Conservation (phyloP, 2,329 filamentous ascomycete genomes). For the Talaromyces funiculosus region DNA sequence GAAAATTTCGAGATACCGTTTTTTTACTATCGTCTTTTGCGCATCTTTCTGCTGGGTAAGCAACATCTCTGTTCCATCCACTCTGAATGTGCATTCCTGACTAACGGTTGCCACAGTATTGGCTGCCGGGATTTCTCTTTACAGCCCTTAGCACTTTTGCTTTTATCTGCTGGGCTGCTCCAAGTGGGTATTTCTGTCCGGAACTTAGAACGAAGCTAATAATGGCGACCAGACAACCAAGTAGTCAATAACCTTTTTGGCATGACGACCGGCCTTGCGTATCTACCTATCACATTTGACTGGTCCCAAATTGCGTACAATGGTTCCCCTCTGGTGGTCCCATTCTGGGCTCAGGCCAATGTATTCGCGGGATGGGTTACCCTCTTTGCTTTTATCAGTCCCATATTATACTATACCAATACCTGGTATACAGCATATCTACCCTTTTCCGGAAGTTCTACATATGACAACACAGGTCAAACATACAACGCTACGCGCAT, state of each 20-base stretch:
- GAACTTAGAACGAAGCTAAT: slow-evolving; percentile 25
- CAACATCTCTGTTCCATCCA: too few species aligned
- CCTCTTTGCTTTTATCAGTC: slow-evolving; percentile 32
- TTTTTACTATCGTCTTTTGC: slow-evolving; percentile 19
- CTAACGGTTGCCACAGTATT: slow-evolving; percentile 16
- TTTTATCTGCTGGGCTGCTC: slow-evolving; percentile 42
- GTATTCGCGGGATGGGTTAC: slow-evolving; percentile 35
- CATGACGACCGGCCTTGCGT: slow-evolving; percentile 34
- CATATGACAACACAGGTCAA: slow-evolving; percentile 41
- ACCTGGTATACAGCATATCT: slow-evolving; percentile 26
- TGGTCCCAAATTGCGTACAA: slow-evolving; percentile 39
- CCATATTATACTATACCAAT: slow-evolving; percentile 29
- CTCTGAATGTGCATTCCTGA: too few species aligned
- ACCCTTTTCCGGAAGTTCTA: slow-evolving; percentile 24
- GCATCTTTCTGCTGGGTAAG: slow-evolving; percentile 20
- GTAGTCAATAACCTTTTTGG: slow-evolving; percentile 41
- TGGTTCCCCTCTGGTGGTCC: slow-evolving; percentile 24
- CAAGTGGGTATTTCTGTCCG: slow-evolving; percentile 24
- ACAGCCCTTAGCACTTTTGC: slow-evolving; percentile 27
- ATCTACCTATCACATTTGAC: slow-evolving; percentile 50
- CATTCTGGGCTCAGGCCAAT: slow-evolving; percentile 36
- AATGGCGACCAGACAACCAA: slow-evolving; percentile 25
- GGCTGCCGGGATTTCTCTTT: slow-evolving; percentile 28
- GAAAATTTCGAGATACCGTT: slow-evolving; percentile 24
- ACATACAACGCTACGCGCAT: slow-evolving; percentile 55